Percentiles rank a stretch among this genome's conserved stretches.
Conservation (phyloP, 768 basidiomycete genomes). For the Sistotremastrum suecicum region DNA sequence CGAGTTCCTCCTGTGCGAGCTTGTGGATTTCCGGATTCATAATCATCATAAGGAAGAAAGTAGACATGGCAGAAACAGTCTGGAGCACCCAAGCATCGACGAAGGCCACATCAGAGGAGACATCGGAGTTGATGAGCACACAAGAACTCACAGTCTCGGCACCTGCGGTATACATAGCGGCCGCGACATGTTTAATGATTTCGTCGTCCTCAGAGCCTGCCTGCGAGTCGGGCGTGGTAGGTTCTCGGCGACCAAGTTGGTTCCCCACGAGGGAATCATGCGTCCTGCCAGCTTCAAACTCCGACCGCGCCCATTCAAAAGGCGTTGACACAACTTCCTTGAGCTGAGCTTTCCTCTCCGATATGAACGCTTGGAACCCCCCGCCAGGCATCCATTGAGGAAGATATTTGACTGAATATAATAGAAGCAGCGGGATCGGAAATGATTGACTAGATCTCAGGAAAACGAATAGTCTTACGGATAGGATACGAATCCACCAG, state of each 20-base stretch:
- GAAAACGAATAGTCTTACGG: constrained; percentile 1
- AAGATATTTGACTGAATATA: constrained; percentile 6
- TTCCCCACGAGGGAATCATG: constrained; percentile 30
- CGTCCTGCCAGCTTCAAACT: constrained; percentile 23
- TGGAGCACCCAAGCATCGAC: background rate
- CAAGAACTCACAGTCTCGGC: constrained; percentile 7
- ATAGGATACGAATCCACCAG: constrained; percentile 9
- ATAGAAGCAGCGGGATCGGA: no score
- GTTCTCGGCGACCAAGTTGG: constrained; percentile 21
- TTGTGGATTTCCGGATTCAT: background rate
- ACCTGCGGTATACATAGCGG: constrained; percentile 6
- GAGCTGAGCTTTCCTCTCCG: constrained; percentile 24
- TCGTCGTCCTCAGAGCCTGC: constrained; percentile 1
- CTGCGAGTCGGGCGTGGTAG: no score
- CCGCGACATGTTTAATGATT: constrained; percentile 3
- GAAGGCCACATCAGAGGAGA: background rate
- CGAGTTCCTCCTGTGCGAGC: constrained; percentile 4
- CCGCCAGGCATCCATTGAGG: constrained; percentile 11
- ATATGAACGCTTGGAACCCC: constrained; percentile 17
- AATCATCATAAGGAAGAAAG: constrained; percentile 2
- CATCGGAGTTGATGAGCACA: background rate
- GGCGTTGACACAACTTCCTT: constrained; percentile 9
- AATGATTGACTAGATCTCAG: no score
- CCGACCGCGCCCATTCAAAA: background rate
- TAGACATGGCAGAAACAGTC: constrained; percentile 1